Evolutionary conservation across 129 eudicot genomes (phyloP).

Genomic region (Glebionis coronaria): DNA sequence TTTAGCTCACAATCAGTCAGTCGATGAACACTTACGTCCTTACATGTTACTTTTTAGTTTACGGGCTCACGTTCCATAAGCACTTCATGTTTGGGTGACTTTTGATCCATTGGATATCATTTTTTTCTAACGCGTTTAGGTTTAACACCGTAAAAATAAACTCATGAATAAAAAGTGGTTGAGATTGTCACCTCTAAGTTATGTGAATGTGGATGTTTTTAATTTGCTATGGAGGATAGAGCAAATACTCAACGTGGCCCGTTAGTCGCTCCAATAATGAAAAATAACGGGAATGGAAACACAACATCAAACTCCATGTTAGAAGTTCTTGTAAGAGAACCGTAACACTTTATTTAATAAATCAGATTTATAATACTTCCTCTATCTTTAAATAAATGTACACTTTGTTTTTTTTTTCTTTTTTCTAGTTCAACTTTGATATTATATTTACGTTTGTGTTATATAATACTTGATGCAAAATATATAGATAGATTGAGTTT

Average conservation of each 20-base stretch:
- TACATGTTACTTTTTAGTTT: too few species aligned
- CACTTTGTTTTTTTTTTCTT: too few species aligned
- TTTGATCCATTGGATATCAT: not conserved
- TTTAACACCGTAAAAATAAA: not conserved
- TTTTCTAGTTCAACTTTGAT: too few species aligned
- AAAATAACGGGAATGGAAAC: constrained; percentile 18
- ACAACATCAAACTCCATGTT: constrained; percentile 38
- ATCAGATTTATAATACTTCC: too few species aligned
- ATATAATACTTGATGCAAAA: too few species aligned
- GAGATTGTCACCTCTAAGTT: not conserved
- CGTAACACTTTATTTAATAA: too few species aligned
- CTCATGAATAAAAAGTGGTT: not conserved
- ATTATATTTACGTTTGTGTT: too few species aligned
- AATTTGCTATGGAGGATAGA: constrained; percentile 41
- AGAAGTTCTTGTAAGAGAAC: constrained; percentile 29
- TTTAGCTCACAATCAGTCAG: too few species aligned
- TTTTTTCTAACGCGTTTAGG: not conserved
- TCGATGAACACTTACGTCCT: too few species aligned
- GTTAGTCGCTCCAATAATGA: constrained; percentile 28
- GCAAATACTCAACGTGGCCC: constrained; percentile 27
- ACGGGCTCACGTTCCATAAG: not conserved
- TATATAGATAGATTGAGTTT: too few species aligned
- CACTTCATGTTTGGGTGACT: not conserved
- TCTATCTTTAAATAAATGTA: too few species aligned
- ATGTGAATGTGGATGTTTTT: not conserved